Conservation (phyloP, 108 stramenopile genomes). For the Discostella stelligeroides region DNA sequence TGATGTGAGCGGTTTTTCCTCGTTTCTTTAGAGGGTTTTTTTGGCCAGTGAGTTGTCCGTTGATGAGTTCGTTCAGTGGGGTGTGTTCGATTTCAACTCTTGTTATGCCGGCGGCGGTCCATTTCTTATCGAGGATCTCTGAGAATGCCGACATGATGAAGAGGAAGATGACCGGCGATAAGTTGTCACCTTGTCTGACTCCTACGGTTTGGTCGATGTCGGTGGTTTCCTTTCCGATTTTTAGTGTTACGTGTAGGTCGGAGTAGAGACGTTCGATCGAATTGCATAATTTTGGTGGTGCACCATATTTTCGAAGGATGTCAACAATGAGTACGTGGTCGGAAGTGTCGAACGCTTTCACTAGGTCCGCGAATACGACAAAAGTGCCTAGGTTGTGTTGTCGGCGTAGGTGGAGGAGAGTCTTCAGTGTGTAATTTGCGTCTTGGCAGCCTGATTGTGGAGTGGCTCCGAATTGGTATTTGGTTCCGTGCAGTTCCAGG, state of each 20-base stretch:
- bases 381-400: too few species aligned
- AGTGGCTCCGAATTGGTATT: conserved; percentile 19
- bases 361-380: conserved; percentile 19
- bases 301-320: conserved; percentile 17
- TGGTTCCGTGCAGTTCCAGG: conserved; percentile 1
- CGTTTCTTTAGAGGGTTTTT: too few species aligned
- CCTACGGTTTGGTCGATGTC: background rate
- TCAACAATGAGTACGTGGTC: conserved; percentile 11
- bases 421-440: conserved; percentile 17
- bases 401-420: conserved; percentile 3
- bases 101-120: too few species aligned
- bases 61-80: too few species aligned
- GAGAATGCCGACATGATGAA: conserved; percentile 20
- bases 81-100: too few species aligned
- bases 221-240: background rate
- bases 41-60: too few species aligned
- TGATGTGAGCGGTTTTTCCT: too few species aligned
- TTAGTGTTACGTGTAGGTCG: conserved; percentile 1
- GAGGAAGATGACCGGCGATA: conserved; percentile 25
- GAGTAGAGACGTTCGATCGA: conserved; percentile 8
- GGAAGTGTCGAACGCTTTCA: conserved; percentile 31
- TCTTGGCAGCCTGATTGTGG: conserved; percentile 2
- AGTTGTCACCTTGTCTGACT: background rate
- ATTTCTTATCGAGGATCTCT: conserved; percentile 1
- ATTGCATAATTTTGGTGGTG: background rate